phyloP scores from a whole-genome alignment of 2,329 filamentous ascomycete species.

The Paecilomyces fulvus region DNA sequence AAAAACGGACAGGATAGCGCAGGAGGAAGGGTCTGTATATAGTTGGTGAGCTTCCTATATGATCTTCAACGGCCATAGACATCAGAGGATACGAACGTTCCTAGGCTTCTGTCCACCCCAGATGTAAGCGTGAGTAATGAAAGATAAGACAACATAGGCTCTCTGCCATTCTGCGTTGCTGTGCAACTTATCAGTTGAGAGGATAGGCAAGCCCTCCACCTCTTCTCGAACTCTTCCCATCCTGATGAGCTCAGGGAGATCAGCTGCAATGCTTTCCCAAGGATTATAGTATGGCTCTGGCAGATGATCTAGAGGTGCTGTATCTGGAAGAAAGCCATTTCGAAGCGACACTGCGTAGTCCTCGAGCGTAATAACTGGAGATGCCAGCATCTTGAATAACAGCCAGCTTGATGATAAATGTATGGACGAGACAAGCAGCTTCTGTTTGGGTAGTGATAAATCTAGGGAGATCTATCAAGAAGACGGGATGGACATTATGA shows the following conservation, averaged over 20 bases:
- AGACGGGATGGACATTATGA: not conserved
- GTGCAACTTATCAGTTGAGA: constrained; percentile 67
- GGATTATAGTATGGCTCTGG: constrained; percentile 80
- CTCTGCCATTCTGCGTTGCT: constrained; percentile 80
- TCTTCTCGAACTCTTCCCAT: constrained; percentile 65
- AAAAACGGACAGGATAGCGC: constrained; percentile 28
- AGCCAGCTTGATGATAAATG: not conserved
- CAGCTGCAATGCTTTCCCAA: constrained; percentile 54
- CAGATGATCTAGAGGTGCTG: constrained; percentile 63
- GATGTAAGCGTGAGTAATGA: constrained; percentile 72
- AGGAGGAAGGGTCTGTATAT: constrained; percentile 26
- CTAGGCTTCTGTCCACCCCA: constrained; percentile 68
- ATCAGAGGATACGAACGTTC: constrained; percentile 43
- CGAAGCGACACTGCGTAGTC: constrained; percentile 54
- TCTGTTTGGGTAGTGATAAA: not conserved
- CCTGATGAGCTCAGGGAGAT: constrained; percentile 45
- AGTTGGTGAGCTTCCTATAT: not conserved
- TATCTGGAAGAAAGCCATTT: constrained; percentile 76
- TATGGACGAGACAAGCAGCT: not conserved
- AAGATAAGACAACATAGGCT: constrained; percentile 66
- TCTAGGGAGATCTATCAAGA: not conserved
- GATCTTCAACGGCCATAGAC: not conserved
- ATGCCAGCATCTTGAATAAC: constrained; percentile 1
- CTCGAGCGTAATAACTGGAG: constrained; percentile 39
- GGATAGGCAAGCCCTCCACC: constrained; percentile 67